Percentiles rank a stretch among this genome's conserved stretches.
Evolutionary conservation across 257 asterid genomes (phyloP).

Genomic region (Pogostemon cablin): DNA sequence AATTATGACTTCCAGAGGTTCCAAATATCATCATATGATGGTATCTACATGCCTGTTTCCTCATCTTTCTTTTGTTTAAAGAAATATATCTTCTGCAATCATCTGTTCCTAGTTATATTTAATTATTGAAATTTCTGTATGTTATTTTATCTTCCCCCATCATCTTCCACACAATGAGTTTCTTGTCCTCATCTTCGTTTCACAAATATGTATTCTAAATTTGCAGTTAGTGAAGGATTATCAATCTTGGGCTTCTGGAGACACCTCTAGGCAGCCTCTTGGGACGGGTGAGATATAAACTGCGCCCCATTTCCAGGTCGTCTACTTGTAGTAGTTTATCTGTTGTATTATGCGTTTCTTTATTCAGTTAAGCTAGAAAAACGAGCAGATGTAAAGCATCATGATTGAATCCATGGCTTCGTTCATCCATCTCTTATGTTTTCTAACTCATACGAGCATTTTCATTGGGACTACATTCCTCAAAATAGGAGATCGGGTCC

Average conservation of each 20-base stretch:
- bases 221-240: conserved; percentile 88
- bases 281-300: conserved; percentile 84
- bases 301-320: neutral
- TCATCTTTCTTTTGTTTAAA: neutral
- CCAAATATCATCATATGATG: neutral
- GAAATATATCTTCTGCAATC: conserved; percentile 3
- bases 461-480: neutral
- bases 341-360: conserved; percentile 17
- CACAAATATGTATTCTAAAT: neutral
- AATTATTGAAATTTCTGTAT: neutral
- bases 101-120: neutral
- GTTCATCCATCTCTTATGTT: neutral
- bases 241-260: conserved; percentile 96
- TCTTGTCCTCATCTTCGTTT: neutral
- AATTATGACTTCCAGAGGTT: neutral
- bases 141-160: neutral
- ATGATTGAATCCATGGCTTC: conserved; percentile 3
- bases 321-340: conserved; percentile 10
- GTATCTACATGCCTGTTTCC: neutral
- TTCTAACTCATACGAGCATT: neutral
- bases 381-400: conserved; percentile 16
- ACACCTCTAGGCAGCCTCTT: conserved; percentile 88
- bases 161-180: neutral
- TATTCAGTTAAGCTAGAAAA: conserved; percentile 29
- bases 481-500: neutral